phyloP scores from a whole-genome alignment of 1,284 basidiomycete genomes.

The Ganoderma resinaceum region DNA sequence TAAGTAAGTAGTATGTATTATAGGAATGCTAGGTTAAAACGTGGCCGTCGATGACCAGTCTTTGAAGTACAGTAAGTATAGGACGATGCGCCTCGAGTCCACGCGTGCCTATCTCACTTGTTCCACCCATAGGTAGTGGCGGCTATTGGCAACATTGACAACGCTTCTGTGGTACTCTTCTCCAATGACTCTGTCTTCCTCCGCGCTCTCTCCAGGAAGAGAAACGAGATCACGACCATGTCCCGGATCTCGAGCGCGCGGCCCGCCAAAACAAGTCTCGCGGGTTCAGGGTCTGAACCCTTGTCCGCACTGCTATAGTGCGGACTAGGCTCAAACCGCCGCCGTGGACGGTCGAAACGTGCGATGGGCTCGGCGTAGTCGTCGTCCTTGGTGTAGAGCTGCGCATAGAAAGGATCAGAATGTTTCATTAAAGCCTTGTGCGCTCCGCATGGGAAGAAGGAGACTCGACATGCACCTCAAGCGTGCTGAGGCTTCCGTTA shows the following conservation, averaged over 20 bases:
- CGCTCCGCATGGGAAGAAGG: neutral
- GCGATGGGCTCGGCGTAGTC: neutral
- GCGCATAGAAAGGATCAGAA: neutral
- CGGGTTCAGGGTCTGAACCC: conserved; percentile 13
- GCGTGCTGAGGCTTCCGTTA: neutral
- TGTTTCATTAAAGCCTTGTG: neutral
- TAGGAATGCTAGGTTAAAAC: neutral
- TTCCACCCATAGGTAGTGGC: neutral
- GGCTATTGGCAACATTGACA: neutral
- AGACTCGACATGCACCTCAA: neutral
- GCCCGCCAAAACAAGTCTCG: conserved; percentile 40
- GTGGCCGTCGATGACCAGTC: neutral
- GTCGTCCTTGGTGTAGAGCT: conserved; percentile 5
- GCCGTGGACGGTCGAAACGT: neutral
- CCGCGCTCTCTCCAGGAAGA: conserved; percentile 43
- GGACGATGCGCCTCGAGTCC: neutral
- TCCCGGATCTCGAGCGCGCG: conserved; percentile 45
- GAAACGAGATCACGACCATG: conserved; percentile 47
- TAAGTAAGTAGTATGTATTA: neutral
- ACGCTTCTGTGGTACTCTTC: neutral
- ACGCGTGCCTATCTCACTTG: neutral
- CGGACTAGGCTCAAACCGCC: neutral
- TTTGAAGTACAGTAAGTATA: neutral
- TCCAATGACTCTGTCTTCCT: neutral
- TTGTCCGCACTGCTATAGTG: neutral